These are phyloP conservation scores for Microbotryum violaceum DNA, from an alignment of 1,284 basidiomycete genomes.

Conservation along the genomic window DNA sequence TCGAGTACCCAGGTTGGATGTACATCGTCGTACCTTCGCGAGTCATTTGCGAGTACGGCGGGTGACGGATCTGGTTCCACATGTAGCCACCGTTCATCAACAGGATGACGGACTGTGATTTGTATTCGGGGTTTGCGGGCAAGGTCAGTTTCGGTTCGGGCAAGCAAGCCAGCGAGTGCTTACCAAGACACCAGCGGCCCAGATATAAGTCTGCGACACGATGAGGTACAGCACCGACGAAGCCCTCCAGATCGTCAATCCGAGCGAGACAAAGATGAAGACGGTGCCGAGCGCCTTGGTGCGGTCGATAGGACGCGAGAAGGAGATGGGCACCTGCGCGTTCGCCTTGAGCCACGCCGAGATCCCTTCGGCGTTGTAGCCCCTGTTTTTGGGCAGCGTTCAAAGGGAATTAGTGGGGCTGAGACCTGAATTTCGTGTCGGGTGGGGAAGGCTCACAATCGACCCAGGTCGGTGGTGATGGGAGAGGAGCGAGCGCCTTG, in stretches of 20 bases:
- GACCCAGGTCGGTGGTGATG: constrained; percentile 64
- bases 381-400: constrained; percentile 49
- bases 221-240: constrained; percentile 52
- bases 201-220: constrained; percentile 60
- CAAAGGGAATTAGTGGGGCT: not conserved
- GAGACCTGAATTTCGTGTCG: not conserved
- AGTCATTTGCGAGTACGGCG: constrained; percentile 57
- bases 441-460: constrained; percentile 45
- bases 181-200: constrained; percentile 59
- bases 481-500: constrained; percentile 46
- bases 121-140: not conserved
- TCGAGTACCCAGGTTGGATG: constrained; percentile 81
- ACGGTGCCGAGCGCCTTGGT: constrained; percentile 36
- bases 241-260: constrained; percentile 49
- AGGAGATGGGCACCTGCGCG: constrained; percentile 49
- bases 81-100: constrained; percentile 88
- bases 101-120: constrained; percentile 49
- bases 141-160: not conserved
- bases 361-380: constrained; percentile 68
- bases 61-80: constrained; percentile 87
- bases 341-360: constrained; percentile 55
- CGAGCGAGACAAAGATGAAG: constrained; percentile 8
- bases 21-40: constrained; percentile 54
- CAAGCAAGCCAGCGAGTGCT: constrained; percentile 1
- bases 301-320: constrained; percentile 38